Evolutionary conservation across 1,139 yeast species (phyloP), one percentile per base, ranked within the genome.

Genomic region (Zygotorulaspora mrakii): DNA sequence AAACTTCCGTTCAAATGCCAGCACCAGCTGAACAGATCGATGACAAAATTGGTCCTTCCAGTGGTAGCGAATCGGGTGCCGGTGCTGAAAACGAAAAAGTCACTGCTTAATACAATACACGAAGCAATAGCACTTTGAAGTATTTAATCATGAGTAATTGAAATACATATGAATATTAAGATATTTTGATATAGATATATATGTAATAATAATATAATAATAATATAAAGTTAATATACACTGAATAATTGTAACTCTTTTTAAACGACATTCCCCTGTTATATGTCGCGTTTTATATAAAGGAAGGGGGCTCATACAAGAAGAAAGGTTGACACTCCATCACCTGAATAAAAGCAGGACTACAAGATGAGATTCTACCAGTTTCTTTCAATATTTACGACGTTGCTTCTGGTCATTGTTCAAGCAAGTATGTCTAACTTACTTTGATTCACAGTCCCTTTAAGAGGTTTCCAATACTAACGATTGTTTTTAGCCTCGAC

Each of bases 1-100:
- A 61, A 45, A 56, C 59, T 22, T 55, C 67, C 9, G 59, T 53
- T 26, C 48, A 53, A 40, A 50, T 54, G 31, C 65, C 66, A 37
- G 57, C 55, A 25, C 49, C 50, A 33, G 48, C 48, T 26, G 44
- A 49, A 20, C 43, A 54, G 33, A 62, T 63, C 39, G 67, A 64
- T 44, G 67, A 64, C 41, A 61, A 62, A 30, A 63, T 62, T n/a
- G 42, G 39, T n/a, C 38, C 41, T 24, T 40, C 43, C 11, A 40
- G 37, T 14, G 34, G 33, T 14, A 35, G 37, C 16, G 44, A 37
- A 27, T 42, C 46, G 2, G 40, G 22, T 7, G 34, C 17, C n/a
- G n/a, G n/a, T 17, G 35, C 34, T 9, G 29, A 24, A 5, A 35
- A 37, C 18, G 47, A 39, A 26, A 33, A 37, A 33, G 40, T 38